Evolutionary conservation across 108 stramenopile genomes (phyloP).

Genomic region (Conticribra weissflogii): DNA sequence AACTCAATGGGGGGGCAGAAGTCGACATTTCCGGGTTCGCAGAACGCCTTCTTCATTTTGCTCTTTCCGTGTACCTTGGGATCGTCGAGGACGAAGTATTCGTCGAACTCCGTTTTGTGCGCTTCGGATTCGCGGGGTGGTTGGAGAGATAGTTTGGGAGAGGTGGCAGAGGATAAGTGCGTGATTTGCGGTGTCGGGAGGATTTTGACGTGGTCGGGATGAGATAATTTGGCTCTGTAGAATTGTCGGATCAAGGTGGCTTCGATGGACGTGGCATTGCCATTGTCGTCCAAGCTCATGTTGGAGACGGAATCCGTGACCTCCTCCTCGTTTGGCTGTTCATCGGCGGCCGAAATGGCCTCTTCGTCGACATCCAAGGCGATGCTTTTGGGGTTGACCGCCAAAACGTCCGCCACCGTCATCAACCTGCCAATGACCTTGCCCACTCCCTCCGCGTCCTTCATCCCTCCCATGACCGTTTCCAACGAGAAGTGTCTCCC

Average conservation of each 20-base stretch:
- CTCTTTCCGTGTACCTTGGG: conserved; percentile 93
- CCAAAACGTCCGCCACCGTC: conserved; percentile 83
- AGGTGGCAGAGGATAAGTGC: conserved; percentile 9
- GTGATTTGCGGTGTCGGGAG: conserved; percentile 29
- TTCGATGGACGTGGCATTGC: conserved; percentile 19
- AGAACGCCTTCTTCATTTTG: conserved; percentile 99
- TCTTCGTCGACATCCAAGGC: conserved; percentile 48
- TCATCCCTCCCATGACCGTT: conserved; percentile 86
- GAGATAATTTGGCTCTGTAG: conserved; percentile 32
- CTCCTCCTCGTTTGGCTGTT: conserved; percentile 18
- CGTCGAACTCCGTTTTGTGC: conserved; percentile 84
- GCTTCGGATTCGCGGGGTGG: conserved; percentile 67
- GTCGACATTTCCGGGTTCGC: conserved; percentile 91
- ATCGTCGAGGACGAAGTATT: conserved; percentile 85
- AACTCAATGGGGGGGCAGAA: conserved; percentile 89
- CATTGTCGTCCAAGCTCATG: conserved; percentile 55
- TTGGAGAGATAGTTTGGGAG: conserved; percentile 47
- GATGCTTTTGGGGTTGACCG: conserved; percentile 71
- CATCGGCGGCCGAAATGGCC: conserved; percentile 37
- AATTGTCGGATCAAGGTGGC: conserved; percentile 55
- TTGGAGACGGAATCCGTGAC: conserved; percentile 38
- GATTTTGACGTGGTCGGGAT: conserved; percentile 25
- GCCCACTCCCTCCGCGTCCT: conserved; percentile 86
- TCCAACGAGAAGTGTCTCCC: conserved; percentile 87
- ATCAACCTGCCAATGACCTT: conserved; percentile 83